Evolutionary conservation across 2,329 filamentous ascomycete species (phyloP), one percentile per base, ranked within the genome.

Genomic region (Rutstroemia sp.): DNA sequence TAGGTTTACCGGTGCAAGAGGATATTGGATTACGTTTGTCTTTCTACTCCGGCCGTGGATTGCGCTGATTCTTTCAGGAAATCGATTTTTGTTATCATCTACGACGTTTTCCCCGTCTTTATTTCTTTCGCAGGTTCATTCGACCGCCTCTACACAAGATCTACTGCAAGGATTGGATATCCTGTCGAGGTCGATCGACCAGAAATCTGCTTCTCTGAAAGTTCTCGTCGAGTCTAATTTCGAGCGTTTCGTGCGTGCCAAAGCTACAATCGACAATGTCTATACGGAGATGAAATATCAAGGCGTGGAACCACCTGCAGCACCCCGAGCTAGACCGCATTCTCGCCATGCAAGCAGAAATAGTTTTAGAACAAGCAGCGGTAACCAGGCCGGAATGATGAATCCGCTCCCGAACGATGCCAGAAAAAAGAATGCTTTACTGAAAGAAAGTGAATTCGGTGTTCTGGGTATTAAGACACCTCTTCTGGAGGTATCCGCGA

Each of bases 161-260:
- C 77, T 99, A 1, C 77, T 96, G 12, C 78, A 82, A 49, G 95
- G 94, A 3, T 81, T 99, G 19, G 88, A 96, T 63, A 85, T 88
- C 58, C 81, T 99, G 19, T 94, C 91, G 18, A 82, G 83, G 60
- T 96, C 92, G 0, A 99, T 99, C 67, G 94, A 97, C 67, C 90
- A 97, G 73, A 99, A 99, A 72, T 96, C 92, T 0, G 94, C 92
- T 0, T 96, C 92, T 4, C 80, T 99, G 59, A 99, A 99, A 70
- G 88, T 95, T 10, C 80, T 99, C 18, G 94, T 99, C 23, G 94
- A 99, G 72, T 92, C 90, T 62, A 99, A 99, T 71, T 99, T 99
- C 69, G 95, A 99, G 73, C 87, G 92, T 63, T 99, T 99, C 75
- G 94, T 99, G 56, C 87, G 90, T 61, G 94, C 94, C 45, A 99